These are phyloP conservation scores for Epichloe aotearoae DNA, from an alignment of 2,329 filamentous ascomycete species.

Conservation along the genomic window DNA sequence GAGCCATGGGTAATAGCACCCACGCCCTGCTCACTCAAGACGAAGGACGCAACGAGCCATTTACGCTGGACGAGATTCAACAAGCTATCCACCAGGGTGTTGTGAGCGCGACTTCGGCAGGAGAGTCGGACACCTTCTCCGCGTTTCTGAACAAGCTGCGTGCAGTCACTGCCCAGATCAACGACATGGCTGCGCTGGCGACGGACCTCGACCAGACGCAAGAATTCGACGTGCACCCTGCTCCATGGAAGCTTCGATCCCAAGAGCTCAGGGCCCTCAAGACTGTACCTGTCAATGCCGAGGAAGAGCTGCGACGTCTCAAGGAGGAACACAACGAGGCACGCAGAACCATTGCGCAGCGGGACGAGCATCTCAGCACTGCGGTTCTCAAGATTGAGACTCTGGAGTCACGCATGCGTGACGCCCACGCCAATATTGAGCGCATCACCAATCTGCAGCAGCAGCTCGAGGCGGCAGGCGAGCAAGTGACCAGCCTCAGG, in stretches of 20 bases:
- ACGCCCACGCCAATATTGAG: conserved; percentile 64
- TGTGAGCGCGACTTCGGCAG: conserved; percentile 33
- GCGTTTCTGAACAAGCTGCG: conserved; percentile 56
- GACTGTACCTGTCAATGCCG: conserved; percentile 65
- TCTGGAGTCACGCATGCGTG: conserved; percentile 74
- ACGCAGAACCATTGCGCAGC: conserved; percentile 55
- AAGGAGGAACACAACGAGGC: conserved; percentile 71
- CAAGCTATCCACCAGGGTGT: conserved; percentile 44
- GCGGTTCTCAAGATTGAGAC: conserved; percentile 87
- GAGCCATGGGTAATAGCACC: conserved; percentile 53
- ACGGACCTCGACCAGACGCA: conserved; percentile 58
- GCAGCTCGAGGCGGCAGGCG: conserved; percentile 39
- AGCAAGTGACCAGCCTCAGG: conserved; percentile 38
- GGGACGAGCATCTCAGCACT: conserved; percentile 75
- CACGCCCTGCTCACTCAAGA: conserved; percentile 51
- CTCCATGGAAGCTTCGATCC: conserved; percentile 75
- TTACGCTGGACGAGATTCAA: conserved; percentile 54
- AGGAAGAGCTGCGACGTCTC: conserved; percentile 70
- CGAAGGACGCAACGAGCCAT: conserved; percentile 55
- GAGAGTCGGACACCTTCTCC: conserved; percentile 57
- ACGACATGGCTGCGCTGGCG: conserved; percentile 58
- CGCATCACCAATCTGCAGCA: conserved; percentile 53
- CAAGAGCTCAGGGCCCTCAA: conserved; percentile 74
- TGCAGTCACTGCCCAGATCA: conserved; percentile 47
- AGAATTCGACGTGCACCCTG: conserved; percentile 62